phyloP scores from a whole-genome alignment of 2,329 filamentous ascomycete genomes.

The Pseudonectria foliicola region DNA sequence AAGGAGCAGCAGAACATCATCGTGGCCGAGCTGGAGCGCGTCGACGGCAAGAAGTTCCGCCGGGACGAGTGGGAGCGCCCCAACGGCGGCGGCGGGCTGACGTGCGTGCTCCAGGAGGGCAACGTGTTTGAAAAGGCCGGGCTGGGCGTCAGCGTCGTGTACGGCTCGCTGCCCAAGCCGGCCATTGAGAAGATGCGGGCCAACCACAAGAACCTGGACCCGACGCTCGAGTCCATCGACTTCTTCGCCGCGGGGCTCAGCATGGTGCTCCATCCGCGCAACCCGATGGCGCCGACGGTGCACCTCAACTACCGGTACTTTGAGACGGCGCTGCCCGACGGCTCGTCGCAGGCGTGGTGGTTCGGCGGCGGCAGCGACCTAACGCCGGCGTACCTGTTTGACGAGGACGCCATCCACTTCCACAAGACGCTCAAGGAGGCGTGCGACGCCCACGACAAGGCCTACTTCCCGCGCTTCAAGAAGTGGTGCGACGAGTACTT shows the following conservation, averaged over 20 bases:
- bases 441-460: slow-evolving; percentile 88
- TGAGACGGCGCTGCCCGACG: slow-evolving; percentile 82
- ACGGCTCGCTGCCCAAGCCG: slow-evolving; percentile 78
- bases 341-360: slow-evolving; percentile 87
- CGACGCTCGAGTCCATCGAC: slow-evolving; percentile 72
- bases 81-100: slow-evolving; percentile 86
- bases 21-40: slow-evolving; percentile 69
- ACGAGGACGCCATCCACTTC: slow-evolving; percentile 96
- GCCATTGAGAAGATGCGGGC: slow-evolving; percentile 90
- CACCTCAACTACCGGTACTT: slow-evolving; percentile 99
- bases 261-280: slow-evolving; percentile 85
- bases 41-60: slow-evolving; percentile 78
- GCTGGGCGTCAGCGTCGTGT: slow-evolving; percentile 91
- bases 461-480: slow-evolving; percentile 92
- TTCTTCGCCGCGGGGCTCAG: slow-evolving; percentile 95
- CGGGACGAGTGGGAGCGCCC: slow-evolving; percentile 82
- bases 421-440: slow-evolving; percentile 87
- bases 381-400: slow-evolving; percentile 89
- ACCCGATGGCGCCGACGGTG: slow-evolving; percentile 95
- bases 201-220: slow-evolving; percentile 84
- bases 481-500: slow-evolving; percentile 99
- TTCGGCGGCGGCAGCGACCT: slow-evolving; percentile 93
- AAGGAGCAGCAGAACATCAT: slow-evolving; percentile 88
- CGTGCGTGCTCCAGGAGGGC: slow-evolving; percentile 90
- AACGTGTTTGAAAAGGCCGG: slow-evolving; percentile 98